These are phyloP conservation scores for Cercis canadensis DNA, from an alignment of 306 rosid species.

Conservation along the genomic window DNA sequence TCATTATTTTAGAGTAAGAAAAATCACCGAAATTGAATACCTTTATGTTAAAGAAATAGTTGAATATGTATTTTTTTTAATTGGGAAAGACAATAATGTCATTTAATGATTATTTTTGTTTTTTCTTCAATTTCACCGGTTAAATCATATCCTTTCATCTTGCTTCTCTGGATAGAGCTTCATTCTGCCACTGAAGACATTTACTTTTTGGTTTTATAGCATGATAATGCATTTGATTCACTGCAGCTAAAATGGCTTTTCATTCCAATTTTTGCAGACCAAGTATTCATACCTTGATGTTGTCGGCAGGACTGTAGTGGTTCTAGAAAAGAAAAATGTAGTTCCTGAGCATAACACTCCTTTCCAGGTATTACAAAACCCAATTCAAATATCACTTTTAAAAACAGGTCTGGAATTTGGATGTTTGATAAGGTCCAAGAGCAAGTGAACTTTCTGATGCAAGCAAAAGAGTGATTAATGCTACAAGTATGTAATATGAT, in stretches of 20 bases:
- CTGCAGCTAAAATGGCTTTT: constrained; percentile 27
- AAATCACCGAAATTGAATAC: no score
- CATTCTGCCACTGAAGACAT: constrained; percentile 2
- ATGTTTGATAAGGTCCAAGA: constrained; percentile 8
- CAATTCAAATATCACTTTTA: constrained; percentile 5
- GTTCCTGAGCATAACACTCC: constrained; percentile 87
- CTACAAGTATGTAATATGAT: constrained; percentile 11
- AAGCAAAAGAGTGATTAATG: constrained; percentile 4
- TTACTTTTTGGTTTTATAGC: constrained; percentile 22
- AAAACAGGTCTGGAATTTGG: constrained; percentile 19
- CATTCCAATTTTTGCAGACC: constrained; percentile 59
- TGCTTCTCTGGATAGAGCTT: constrained; percentile 9
- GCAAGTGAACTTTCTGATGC: not conserved
- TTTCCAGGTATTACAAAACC: constrained; percentile 77
- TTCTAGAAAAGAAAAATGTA: constrained; percentile 80
- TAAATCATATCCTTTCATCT: not conserved
- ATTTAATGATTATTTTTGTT: no score
- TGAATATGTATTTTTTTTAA: no score
- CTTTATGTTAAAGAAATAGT: no score
- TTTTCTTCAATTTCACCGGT: not conserved
- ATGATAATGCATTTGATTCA: constrained; percentile 23
- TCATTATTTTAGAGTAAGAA: no score
- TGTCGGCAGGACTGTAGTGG: constrained; percentile 91
- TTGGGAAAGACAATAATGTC: no score
- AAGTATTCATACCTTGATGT: constrained; percentile 94